phyloP scores from a whole-genome alignment of 2,329 filamentous ascomycete genomes.

The Colletotrichum sp. region DNA sequence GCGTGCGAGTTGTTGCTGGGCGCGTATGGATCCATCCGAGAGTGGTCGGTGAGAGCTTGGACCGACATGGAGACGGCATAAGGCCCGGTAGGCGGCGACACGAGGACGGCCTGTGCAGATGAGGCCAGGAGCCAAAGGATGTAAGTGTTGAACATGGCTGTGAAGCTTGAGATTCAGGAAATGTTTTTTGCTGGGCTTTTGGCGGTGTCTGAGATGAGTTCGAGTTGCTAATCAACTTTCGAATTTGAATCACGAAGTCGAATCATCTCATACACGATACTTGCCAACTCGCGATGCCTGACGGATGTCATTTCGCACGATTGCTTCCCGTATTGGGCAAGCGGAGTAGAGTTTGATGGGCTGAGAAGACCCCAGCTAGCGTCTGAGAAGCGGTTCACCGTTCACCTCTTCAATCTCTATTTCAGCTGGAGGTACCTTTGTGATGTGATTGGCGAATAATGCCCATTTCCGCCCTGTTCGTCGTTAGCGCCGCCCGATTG shows the following conservation, averaged over 20 bases:
- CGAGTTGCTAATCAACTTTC: neutral
- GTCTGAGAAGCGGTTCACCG: neutral
- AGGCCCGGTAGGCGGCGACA: constrained; percentile 33
- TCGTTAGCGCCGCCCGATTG: constrained; percentile 18
- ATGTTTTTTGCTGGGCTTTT: neutral
- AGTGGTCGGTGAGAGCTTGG: constrained; percentile 31
- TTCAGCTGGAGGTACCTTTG: neutral
- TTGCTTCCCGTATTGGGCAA: neutral
- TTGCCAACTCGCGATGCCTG: neutral
- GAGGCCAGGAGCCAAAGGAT: constrained; percentile 19
- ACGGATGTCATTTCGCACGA: neutral
- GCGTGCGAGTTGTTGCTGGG: constrained; percentile 24
- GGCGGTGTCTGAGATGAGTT: neutral
- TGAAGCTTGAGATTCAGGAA: neutral
- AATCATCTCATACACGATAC: neutral
- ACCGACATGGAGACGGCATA: constrained; percentile 31
- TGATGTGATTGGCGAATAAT: neutral
- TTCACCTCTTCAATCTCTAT: neutral
- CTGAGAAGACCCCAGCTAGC: neutral
- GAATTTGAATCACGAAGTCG: too few relatives aligned
- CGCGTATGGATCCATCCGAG: constrained; percentile 35
- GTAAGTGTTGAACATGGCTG: constrained; percentile 25
- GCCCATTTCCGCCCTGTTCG: neutral
- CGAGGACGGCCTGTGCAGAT: constrained; percentile 25
- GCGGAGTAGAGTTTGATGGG: neutral